Evolutionary conservation across 2,329 filamentous ascomycete species (phyloP).

Genomic region (Monosporascus sp.): DNA sequence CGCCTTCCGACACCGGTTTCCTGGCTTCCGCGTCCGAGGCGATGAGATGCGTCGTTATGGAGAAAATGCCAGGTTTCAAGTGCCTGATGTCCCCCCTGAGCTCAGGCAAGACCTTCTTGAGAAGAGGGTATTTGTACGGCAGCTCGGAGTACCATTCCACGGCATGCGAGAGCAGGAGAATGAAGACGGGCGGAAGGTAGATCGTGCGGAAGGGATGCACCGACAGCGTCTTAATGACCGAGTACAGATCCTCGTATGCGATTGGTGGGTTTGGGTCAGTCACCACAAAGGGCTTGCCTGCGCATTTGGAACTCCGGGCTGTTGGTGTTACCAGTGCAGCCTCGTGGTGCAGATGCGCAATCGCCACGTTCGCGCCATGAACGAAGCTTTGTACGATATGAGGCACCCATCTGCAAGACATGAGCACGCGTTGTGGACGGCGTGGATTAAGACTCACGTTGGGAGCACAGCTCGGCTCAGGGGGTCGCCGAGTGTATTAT

Average conservation of each 20-base stretch:
- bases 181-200: conserved; percentile 25
- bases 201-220: conserved; percentile 29
- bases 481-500: conserved; percentile 39
- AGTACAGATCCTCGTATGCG: conserved; percentile 31
- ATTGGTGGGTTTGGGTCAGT: conserved; percentile 39
- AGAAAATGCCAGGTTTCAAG: conserved; percentile 35
- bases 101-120: conserved; percentile 24
- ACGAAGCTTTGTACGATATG: conserved; percentile 36
- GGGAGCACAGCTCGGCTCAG: conserved; percentile 31
- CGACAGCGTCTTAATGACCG: conserved; percentile 27
- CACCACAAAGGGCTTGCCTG: conserved; percentile 34
- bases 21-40: conserved; percentile 27
- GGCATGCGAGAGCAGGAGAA: conserved; percentile 30
- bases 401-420: conserved; percentile 27
- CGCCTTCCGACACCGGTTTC: conserved; percentile 28
- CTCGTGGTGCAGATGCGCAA: conserved; percentile 36
- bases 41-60: conserved; percentile 34
- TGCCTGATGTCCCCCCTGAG: conserved; percentile 28
- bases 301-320: conserved; percentile 19
- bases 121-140: conserved; percentile 19
- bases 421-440: neutral
- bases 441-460: conserved; percentile 31
- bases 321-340: conserved; percentile 27
- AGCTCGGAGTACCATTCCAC: conserved; percentile 32
- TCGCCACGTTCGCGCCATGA: conserved; percentile 35